Evolutionary conservation across 2,329 filamentous ascomycete species (phyloP).

Genomic region (Plectosphaerella plurivora): DNA sequence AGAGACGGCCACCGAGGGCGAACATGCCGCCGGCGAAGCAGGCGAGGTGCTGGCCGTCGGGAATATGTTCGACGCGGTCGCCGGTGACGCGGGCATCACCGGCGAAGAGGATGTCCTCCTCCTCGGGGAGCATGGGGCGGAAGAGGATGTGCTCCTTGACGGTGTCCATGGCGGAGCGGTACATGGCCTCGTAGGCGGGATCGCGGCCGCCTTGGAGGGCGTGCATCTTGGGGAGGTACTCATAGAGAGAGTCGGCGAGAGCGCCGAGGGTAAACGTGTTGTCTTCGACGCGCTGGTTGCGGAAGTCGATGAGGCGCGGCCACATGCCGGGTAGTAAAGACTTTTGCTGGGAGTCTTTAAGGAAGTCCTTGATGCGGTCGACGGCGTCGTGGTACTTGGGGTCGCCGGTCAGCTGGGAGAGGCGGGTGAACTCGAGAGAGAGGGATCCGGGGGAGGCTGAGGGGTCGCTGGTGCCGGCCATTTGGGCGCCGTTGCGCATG

Average conservation of each 20-base stretch:
- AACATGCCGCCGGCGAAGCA: conserved; percentile 50
- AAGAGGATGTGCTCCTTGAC: conserved; percentile 56
- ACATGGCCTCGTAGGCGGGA: conserved; percentile 51
- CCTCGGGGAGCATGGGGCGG: conserved; percentile 46
- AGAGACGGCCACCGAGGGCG: conserved; percentile 41
- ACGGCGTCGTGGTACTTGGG: conserved; percentile 71
- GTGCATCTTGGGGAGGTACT: conserved; percentile 40
- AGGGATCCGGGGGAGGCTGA: conserved; percentile 56
- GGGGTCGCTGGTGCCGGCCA: conserved; percentile 24
- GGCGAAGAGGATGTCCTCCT: conserved; percentile 51
- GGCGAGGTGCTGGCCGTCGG: conserved; percentile 40
- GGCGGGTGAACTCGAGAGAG: conserved; percentile 66
- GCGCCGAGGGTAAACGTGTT: conserved; percentile 31
- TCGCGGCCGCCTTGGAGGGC: conserved; percentile 54
- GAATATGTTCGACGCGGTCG: conserved; percentile 10
- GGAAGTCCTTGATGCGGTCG: conserved; percentile 61
- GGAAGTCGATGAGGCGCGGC: conserved; percentile 61
- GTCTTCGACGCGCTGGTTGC: conserved; percentile 35
- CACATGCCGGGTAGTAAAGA: conserved; percentile 70
- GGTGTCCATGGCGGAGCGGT: conserved; percentile 50
- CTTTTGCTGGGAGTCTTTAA: conserved; percentile 59
- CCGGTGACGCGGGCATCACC: conserved; percentile 26
- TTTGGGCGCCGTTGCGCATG: conserved; percentile 6
- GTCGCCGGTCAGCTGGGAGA: conserved; percentile 70
- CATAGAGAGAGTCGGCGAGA: conserved; percentile 35